Percentiles rank a stretch among this genome's conserved stretches.
Conservation (phyloP, 78 protist genomes). For the Guillardia theta region DNA sequence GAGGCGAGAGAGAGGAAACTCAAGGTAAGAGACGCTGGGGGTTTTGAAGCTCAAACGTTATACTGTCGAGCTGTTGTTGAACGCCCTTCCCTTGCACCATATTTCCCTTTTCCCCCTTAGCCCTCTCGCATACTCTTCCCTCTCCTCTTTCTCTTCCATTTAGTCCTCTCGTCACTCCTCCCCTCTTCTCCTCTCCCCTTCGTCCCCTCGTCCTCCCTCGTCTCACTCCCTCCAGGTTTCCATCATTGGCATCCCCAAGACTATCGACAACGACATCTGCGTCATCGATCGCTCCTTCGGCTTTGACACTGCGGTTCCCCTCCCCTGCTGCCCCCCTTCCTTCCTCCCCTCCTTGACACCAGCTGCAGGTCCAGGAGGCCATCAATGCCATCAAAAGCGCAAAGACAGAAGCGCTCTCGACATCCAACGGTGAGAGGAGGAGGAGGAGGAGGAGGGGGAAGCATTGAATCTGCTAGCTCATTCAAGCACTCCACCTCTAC, state of each 20-base stretch:
- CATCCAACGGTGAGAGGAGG: background rate
- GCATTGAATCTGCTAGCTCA: too few relatives aligned
- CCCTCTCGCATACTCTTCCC: too few relatives aligned
- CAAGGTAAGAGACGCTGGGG: too few relatives aligned
- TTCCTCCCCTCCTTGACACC: too few relatives aligned
- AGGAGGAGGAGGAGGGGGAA: too few relatives aligned
- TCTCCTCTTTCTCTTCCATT: background rate
- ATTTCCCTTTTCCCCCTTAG: too few relatives aligned
- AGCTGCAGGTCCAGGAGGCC: conserved; percentile 52
- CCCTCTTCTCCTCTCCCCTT: background rate
- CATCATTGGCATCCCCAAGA: conserved; percentile 48
- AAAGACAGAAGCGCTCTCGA: background rate
- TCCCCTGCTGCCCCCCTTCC: too few relatives aligned
- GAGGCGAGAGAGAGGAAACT: background rate
- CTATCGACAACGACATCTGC: conserved; percentile 46
- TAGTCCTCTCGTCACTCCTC: background rate
- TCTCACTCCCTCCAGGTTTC: too few relatives aligned
- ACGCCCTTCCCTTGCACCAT: too few relatives aligned
- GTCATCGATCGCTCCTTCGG: conserved; percentile 60
- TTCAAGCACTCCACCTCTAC: background rate
- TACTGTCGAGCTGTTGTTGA: too few relatives aligned
- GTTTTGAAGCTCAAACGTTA: too few relatives aligned
- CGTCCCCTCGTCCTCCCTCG: too few relatives aligned
- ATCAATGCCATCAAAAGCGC: conserved; percentile 38
- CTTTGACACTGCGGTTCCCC: conserved; percentile 71